Base-by-base conservation (phyloP, 2,329 filamentous ascomycete genomes). In the Cercospora sesami region DNA sequence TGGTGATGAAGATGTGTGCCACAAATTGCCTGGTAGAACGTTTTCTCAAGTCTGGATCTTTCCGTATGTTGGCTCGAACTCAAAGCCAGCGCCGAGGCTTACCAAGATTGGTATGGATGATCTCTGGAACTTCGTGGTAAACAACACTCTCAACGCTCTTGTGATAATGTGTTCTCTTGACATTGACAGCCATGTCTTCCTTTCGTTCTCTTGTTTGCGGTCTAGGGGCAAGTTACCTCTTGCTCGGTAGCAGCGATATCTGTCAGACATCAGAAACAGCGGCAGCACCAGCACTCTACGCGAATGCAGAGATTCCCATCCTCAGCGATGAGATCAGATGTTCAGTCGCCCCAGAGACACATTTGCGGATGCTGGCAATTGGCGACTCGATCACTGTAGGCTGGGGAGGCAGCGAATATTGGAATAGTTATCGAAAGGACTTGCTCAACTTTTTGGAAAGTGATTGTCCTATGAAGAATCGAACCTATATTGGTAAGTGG, bases 351-450 rank as follows among this genome's bases (percentile, higher is more conserved):
- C 61, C 39, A 60, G 61, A 60, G 30, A 60, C 33, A 18, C 18
- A 63, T 3, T 31, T 67, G 18, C 65, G 65, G 4, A 67, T 67
- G 39, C 57, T 67, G 3, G 28, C 61, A 12, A 55, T 67, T 16
- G 65, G 65, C n/a, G 65, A 67, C 42, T 64, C 60, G 28, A 67
- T 67, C 28, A 67, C 65, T 8, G 65, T 57, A 16, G 65, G 65
- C n/a, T 67, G 65, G 65, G 65, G 65, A 21, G 57, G 58, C 5
- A 58, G 53, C 18, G 55, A 64, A 31, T 59, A 64, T 23, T 63
- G 60, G 59, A 67, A 62, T 21, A 45, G 51, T n/a, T 67, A 67
- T 58, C 65, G 65, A 7, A 28, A 64, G 42, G 60, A 63, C 31
- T 36, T 67, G 28, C 57, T 53, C 28, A 60, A 60, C 28, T 55